Percentiles rank a stretch among this genome's conserved stretches.
Conservation (phyloP, 306 rosid genomes). For the Dalbergia cultrata region DNA sequence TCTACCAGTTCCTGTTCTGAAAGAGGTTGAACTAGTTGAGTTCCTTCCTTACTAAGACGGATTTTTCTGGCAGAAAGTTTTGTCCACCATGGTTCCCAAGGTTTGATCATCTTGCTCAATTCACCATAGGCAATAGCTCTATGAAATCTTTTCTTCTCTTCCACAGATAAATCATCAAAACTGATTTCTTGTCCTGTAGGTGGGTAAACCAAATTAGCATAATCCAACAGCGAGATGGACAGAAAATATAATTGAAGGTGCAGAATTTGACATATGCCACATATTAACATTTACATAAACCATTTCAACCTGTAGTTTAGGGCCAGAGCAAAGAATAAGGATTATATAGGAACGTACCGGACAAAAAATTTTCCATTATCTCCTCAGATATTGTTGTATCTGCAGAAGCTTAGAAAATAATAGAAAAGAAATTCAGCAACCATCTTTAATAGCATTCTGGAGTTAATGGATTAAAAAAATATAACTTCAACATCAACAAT, state of each 20-base stretch:
- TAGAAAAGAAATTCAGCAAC: slow-evolving; percentile 35
- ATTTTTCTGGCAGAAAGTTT: slow-evolving; percentile 75
- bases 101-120: slow-evolving; percentile 87
- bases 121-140: slow-evolving; percentile 91
- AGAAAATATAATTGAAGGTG: not conserved
- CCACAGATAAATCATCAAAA: slow-evolving; percentile 79
- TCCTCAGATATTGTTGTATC: slow-evolving; percentile 76
- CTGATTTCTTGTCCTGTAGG: slow-evolving; percentile 74
- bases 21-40: slow-evolving; percentile 78
- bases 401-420: slow-evolving; percentile 50
- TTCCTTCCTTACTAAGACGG: slow-evolving; percentile 81
- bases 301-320: slow-evolving; percentile 16
- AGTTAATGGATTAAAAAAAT: slow-evolving; percentile 7
- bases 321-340: slow-evolving; percentile 16
- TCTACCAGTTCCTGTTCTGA: slow-evolving; percentile 47
- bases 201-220: slow-evolving; percentile 42
- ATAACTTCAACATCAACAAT: slow-evolving; percentile 26
- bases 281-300: not conserved
- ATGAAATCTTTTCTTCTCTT: slow-evolving; percentile 82
- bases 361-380: slow-evolving; percentile 62
- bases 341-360: slow-evolving; percentile 61
- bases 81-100: slow-evolving; percentile 99
- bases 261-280: not conserved
- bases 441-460: not conserved
- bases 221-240: slow-evolving; percentile 15